These are phyloP conservation scores for Myriosclerotinia duriaeana DNA, from an alignment of 2,329 filamentous ascomycete species.

Conservation along the genomic window DNA sequence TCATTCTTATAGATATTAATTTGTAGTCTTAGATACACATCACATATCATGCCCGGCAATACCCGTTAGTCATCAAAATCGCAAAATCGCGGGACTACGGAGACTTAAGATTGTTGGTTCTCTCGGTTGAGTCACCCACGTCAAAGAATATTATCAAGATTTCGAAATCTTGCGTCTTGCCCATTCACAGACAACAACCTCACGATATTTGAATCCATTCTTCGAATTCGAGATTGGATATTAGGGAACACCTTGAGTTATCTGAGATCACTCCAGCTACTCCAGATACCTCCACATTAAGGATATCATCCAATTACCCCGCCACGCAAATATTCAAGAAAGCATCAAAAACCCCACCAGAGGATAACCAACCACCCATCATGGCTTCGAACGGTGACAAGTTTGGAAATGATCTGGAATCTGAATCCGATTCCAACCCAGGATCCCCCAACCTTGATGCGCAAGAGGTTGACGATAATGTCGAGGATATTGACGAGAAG, in stretches of 20 bases:
- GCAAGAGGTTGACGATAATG: constrained; percentile 56
- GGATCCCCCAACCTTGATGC: constrained; percentile 56
- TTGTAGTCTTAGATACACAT: not conserved
- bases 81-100: constrained; percentile 9
- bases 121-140: constrained; percentile 27
- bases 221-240: constrained; percentile 5
- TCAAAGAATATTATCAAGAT: constrained; percentile 24
- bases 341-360: constrained; percentile 24
- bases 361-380: constrained; percentile 32
- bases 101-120: constrained; percentile 16
- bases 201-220: constrained; percentile 10
- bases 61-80: constrained; percentile 7
- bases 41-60: not conserved
- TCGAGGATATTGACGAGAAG: constrained; percentile 60
- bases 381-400: constrained; percentile 55
- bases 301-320: constrained; percentile 23
- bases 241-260: not conserved
- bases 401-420: constrained; percentile 70
- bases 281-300: constrained; percentile 10
- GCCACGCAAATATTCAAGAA: constrained; percentile 24
- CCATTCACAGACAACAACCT: constrained; percentile 5
- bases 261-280: not conserved
- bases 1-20: not conserved
- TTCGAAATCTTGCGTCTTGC: constrained; percentile 11
- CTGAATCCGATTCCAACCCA: constrained; percentile 57